Base-by-base conservation (phyloP, 495 filamentous ascomycete genomes). In the Aspergillus avenaceus region DNA sequence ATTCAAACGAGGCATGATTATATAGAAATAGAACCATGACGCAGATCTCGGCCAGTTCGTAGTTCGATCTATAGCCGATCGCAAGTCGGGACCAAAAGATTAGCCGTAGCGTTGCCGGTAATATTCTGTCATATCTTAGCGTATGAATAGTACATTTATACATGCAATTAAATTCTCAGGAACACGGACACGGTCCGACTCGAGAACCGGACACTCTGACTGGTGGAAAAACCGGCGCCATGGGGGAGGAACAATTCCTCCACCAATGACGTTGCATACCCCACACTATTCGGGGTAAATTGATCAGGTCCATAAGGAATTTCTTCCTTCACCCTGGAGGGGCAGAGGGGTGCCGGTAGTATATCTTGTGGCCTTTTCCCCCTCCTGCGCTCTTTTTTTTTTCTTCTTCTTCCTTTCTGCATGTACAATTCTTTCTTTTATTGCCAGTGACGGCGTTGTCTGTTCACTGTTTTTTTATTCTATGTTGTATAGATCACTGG, bases 151-250 rank as follows among this genome's bases (percentile, higher is more conserved):
- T n/a, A n/a, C n/a, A n/a, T n/a, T n/a, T n/a, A n/a, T n/a, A n/a
- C n/a, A n/a, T n/a, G n/a, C n/a, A n/a, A n/a, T n/a, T n/a, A n/a
- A 12, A 49, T 46, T 8, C 41, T 27, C 36, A 25, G 16, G 46
- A 32, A 49, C 48, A 24, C 60, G 65, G 65, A 70, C 55, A 27
- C 53, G 14, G 50, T 61, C 67, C 67, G 63, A 67, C 29, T 41
- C 23, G 13, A 27, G 25, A 23, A 45, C 11, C 9, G 23, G 12
- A 27, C 7, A 5, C 38, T 52, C 5, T 63, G 37, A 64, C 61
- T 69, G 69, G 61, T 60, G 69, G 69, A 64, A 48, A 53, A 51
- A 50, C 18, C 2, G 32, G 55, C 38, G 55, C 60, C 49, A 53
- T 54, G 50, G 52, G n/a, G 21, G 45, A 41, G 41, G 22, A 32